Percentiles rank a stretch among this genome's conserved stretches.
These are phyloP conservation scores for Hypoxylon fuscum DNA, from an alignment of 495 filamentous ascomycete species.

Conservation along the genomic window DNA sequence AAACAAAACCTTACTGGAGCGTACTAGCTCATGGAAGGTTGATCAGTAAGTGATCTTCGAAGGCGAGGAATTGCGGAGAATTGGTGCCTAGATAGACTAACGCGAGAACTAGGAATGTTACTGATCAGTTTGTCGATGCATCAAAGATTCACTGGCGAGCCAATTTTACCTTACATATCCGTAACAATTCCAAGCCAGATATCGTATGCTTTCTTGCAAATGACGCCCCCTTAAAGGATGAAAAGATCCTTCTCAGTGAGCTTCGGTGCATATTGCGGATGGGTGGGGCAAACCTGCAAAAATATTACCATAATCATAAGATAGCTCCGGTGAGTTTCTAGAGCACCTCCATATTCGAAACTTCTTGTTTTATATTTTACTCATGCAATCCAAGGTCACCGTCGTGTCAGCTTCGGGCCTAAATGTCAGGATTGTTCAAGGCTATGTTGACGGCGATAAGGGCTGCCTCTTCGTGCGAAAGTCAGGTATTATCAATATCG, in stretches of 20 bases:
- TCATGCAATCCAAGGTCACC: constrained; percentile 7
- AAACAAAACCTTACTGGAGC: constrained; percentile 1
- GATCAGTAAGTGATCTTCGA: constrained; percentile 4
- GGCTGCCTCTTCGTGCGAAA: constrained; percentile 1
- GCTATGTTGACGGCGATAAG: constrained; percentile 5
- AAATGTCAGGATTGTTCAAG: constrained; percentile 2
- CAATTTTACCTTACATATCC: constrained; percentile 4
- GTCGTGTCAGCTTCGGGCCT: constrained; percentile 3
- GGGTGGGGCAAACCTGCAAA: background rate
- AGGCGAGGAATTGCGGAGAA: background rate
- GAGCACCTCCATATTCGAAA: constrained; percentile 1
- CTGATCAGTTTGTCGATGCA: constrained; percentile 1
- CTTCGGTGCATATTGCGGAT: constrained; percentile 4
- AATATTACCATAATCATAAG: background rate
- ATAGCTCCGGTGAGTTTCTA: constrained; percentile 5
- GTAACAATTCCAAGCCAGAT: constrained; percentile 6
- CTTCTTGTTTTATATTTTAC: constrained; percentile 1
- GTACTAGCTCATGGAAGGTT: constrained; percentile 6
- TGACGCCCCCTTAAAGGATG: constrained; percentile 1
- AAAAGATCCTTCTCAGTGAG: constrained; percentile 7
- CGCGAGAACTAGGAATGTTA: background rate
- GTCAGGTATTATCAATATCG: background rate
- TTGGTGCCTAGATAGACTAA: background rate
- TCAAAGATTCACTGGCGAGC: constrained; percentile 2
- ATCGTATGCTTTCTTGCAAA: constrained; percentile 8